Conservation (phyloP, 192 early-diverging fungal species). For the Funneliformis mosseae region DNA sequence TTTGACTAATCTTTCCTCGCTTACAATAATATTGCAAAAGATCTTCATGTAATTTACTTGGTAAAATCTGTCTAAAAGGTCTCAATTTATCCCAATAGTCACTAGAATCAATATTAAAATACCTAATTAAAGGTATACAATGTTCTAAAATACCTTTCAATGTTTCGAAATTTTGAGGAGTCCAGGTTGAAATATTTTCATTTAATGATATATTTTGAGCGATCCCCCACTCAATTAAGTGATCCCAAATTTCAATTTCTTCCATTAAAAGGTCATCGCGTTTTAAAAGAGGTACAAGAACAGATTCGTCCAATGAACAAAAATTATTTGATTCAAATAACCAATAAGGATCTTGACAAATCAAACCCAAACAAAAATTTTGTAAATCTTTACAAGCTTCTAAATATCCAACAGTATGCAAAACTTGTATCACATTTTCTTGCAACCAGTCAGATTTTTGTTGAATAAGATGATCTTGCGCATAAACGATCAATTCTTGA, state of each 20-base stretch:
- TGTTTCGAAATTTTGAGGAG: neutral
- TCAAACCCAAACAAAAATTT: slow-evolving; percentile 24
- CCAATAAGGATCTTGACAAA: slow-evolving; percentile 27
- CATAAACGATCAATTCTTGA: slow-evolving; percentile 12
- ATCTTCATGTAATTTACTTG: slow-evolving; percentile 5
- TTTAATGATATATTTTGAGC: slow-evolving; percentile 21
- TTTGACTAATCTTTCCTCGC: neutral
- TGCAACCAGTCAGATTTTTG: slow-evolving; percentile 25
- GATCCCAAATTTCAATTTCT: slow-evolving; percentile 30
- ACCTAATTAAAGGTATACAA: slow-evolving; percentile 23
- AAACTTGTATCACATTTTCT: slow-evolving; percentile 20
- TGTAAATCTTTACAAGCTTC: slow-evolving; percentile 18
- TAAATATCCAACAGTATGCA: neutral
- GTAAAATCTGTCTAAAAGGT: slow-evolving; percentile 26
- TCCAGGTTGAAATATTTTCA: slow-evolving; percentile 9
- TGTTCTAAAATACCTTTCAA: neutral
- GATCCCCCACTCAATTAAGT: slow-evolving; percentile 17
- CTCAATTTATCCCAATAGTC: slow-evolving; percentile 26
- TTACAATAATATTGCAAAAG: slow-evolving; percentile 21
- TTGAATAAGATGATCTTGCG: slow-evolving; percentile 22
- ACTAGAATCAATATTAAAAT: slow-evolving; percentile 18
- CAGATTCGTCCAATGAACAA: slow-evolving; percentile 19
- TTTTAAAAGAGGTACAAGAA: slow-evolving; percentile 23
- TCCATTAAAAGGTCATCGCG: slow-evolving; percentile 25
- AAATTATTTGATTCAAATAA: slow-evolving; percentile 24